Conservation (phyloP, 2,329 filamentous ascomycete species). For the Penicillium frequentans region DNA sequence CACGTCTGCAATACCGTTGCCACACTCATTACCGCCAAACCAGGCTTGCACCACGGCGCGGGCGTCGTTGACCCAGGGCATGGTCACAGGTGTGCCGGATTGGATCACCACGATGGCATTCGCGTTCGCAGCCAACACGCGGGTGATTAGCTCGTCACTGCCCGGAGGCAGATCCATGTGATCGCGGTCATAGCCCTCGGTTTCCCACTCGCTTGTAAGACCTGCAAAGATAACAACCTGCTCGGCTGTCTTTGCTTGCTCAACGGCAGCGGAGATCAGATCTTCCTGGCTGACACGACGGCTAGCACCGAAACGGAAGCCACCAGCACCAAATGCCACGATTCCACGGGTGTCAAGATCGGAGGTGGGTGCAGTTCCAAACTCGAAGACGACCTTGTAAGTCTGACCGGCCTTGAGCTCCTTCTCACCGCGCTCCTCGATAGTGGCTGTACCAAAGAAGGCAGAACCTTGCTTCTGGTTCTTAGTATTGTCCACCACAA, state of each 20-base stretch:
- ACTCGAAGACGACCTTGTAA: conserved; percentile 62
- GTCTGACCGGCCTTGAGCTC: conserved; percentile 59
- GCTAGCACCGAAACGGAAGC: conserved; percentile 62
- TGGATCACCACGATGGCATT: conserved; percentile 74
- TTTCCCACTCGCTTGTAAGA: conserved; percentile 79
- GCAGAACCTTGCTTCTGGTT: conserved; percentile 63
- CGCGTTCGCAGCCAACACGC: conserved; percentile 65
- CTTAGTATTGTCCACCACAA: conserved; percentile 66
- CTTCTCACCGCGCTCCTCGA: conserved; percentile 62
- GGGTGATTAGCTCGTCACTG: conserved; percentile 60
- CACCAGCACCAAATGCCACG: conserved; percentile 58
- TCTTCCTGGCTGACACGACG: conserved; percentile 58
- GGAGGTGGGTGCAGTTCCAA: conserved; percentile 59
- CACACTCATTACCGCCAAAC: conserved; percentile 86
- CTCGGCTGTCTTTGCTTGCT: conserved; percentile 67
- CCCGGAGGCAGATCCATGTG: conserved; percentile 58
- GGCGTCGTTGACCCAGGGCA: conserved; percentile 48
- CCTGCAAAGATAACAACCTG: conserved; percentile 78
- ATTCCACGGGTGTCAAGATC: conserved; percentile 52
- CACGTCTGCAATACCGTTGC: conserved; percentile 76
- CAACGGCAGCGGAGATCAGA: conserved; percentile 66
- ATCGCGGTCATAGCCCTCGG: conserved; percentile 65
- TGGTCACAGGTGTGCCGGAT: conserved; percentile 67
- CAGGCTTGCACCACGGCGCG: conserved; percentile 71
- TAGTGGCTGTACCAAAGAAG: conserved; percentile 65